Base-by-base conservation (phyloP, 2,329 filamentous ascomycete genomes). In the Monilinia laxa region DNA sequence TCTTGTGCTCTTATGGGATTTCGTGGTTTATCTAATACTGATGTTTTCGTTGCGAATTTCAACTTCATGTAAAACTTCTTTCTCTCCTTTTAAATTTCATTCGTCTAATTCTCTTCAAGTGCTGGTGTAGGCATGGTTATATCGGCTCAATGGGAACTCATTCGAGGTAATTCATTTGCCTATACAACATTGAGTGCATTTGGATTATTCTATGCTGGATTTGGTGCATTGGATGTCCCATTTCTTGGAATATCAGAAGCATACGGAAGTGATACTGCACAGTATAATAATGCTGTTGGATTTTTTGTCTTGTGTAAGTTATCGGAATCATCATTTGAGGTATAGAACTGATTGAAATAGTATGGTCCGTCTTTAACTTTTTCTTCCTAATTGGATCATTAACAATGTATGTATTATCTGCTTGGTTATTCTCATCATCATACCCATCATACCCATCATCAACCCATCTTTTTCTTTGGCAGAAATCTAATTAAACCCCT, bases 151-250 rank as follows among this genome's bases (percentile, higher is more conserved):
- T 86, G 83, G 83, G 83, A 85, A 71, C 73, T 85, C 0, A 79
- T 81, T 0, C 75, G 80, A 14, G 83, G 83, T 0, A 85, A 85
- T 63, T 81, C 80, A 0, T 84, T 84, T 65, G 79, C 79, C 0
- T 85, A 86, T 66, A 85, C 82, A 0, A 81, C 84, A 0, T 79
- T 85, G 47, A 81, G 80, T 67, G 83, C 83, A 9, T 86, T 86
- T 68, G 82, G 79, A 4, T 76, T 84, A 20, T 84, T 83, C 71
- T 83, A 84, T 65, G 79, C 78, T 25, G 81, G 81, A 1, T 84
- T 81, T 56, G 82, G 81, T 5, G 79, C 81, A 4, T 79, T 83
- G 25, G 68, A 83, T 5, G 83, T 80, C 0, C 81, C 81, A 2
- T 73, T 77, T 0, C 81, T 83, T 67, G 81, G 81, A 0, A 77